Base-by-base conservation (phyloP, 2,329 filamentous ascomycete species). In the Cytospora piceae region DNA sequence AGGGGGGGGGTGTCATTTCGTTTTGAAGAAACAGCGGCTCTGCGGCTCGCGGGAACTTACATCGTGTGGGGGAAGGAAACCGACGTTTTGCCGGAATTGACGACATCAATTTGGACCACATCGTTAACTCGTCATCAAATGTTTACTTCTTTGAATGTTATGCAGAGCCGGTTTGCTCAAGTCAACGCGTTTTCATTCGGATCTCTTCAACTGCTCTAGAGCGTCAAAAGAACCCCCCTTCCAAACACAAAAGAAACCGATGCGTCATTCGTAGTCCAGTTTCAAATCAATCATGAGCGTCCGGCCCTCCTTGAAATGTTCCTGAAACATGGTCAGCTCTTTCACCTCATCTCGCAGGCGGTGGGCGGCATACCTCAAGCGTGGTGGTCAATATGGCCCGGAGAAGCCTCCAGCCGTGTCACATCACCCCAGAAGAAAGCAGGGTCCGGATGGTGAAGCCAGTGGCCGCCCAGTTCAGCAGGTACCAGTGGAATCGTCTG, bases 371-470 rank as follows among this genome's bases (percentile, higher is more conserved):
- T 63, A 24, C 39, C 39, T 63, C 31, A 63, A n/a, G 29, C 31
- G 31, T 57, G 61, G 22, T 63, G 61, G 31, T 57, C 37, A 31
- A 57, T 15, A 27, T 42, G 24, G 22, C 17, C 52, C 12, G 49
- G 56, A 24, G 62, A 59, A 20, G 3, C 17, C n/a, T 63, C 60
- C 49, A 54, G 31, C 53, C 42, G 42, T 51, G 32, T 29, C 29
- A 17, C 39, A n/a, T 57, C 60, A 24, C 32, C 20, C 60, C 61
- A 67, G 24, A 59, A 64, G 53, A 68, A 61, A 34, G 62, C 42
- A 20, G 61, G 31, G 20, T 67, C 54, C n/a, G 49, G 55, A 24
- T 64, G 60, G 32, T 64, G 61, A 37, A 68, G 57, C 64, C 67
- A 68, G 51, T 64, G 60, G 54, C 57, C 46, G 27, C 31, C 39